These are phyloP conservation scores for Peterozyma toletana DNA, from an alignment of 805 yeast species.

Conservation along the genomic window DNA sequence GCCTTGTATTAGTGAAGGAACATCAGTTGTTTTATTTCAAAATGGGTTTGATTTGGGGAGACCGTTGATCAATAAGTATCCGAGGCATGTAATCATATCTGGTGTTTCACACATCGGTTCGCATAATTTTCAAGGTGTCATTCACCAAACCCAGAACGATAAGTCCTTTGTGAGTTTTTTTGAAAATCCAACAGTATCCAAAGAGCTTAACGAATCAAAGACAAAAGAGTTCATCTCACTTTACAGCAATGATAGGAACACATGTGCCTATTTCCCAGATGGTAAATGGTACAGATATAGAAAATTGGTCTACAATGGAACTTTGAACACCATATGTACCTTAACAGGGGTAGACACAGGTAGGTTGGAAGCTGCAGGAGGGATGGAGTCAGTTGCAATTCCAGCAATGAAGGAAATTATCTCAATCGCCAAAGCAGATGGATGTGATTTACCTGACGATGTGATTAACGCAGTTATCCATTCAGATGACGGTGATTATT, in stretches of 20 bases:
- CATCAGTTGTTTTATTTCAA: slow-evolving; percentile 29
- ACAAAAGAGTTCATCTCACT: slow-evolving; percentile 37
- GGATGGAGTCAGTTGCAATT: slow-evolving; percentile 27
- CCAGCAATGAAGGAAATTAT: slow-evolving; percentile 68
- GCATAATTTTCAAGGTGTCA: slow-evolving; percentile 40
- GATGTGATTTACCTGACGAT: slow-evolving; percentile 44
- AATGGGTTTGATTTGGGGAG: slow-evolving; percentile 33
- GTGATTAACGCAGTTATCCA: slow-evolving; percentile 43
- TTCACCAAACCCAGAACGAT: slow-evolving; percentile 47
- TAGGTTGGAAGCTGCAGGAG: slow-evolving; percentile 36
- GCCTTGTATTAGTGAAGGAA: slow-evolving; percentile 16
- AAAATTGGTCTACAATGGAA: slow-evolving; percentile 64
- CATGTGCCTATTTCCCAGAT: slow-evolving; percentile 31
- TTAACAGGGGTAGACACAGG: slow-evolving; percentile 55
- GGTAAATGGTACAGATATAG: slow-evolving; percentile 52
- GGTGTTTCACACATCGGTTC: slow-evolving; percentile 63
- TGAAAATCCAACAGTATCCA: slow-evolving; percentile 27
- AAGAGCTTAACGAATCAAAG: slow-evolving; percentile 23
- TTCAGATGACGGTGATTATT: slow-evolving; percentile 52
- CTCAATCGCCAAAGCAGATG: slow-evolving; percentile 63
- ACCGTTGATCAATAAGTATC: slow-evolving; percentile 35
- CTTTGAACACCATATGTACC: slow-evolving; percentile 57
- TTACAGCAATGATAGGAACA: slow-evolving; percentile 37
- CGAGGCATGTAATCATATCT: slow-evolving; percentile 43
- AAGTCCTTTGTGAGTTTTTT: slow-evolving; percentile 45